These are phyloP conservation scores for Chlorella sp. DNA, from an alignment of 139 green algal species.

Conservation along the genomic window DNA sequence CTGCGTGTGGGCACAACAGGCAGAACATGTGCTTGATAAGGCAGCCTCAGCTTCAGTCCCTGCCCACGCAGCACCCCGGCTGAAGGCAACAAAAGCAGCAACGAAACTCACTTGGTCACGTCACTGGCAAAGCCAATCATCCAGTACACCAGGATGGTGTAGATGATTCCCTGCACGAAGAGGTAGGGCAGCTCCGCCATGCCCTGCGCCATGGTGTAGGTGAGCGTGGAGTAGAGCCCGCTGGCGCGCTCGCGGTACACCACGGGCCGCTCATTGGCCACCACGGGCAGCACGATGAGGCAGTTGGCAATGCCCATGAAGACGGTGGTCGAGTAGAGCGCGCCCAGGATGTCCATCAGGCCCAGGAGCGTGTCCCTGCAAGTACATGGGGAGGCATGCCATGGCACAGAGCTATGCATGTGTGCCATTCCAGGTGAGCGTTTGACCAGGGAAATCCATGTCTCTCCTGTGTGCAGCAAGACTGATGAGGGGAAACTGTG, in stretches of 20 bases:
- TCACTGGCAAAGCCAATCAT: slow-evolving; percentile 37
- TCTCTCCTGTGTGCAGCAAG: too few relatives aligned
- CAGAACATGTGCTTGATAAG: too few relatives aligned
- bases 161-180: slow-evolving; percentile 37
- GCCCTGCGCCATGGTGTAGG: slow-evolving; percentile 28
- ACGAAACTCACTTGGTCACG: too few relatives aligned
- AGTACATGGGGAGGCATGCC: too few relatives aligned
- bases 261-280: slow-evolving; percentile 27
- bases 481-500: neutral
- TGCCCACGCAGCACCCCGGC: neutral
- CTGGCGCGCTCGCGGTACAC: slow-evolving; percentile 25
- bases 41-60: too few relatives aligned
- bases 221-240: slow-evolving; percentile 17
- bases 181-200: slow-evolving; percentile 38
- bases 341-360: neutral
- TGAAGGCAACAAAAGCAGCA: neutral
- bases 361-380: too few relatives aligned
- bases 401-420: too few relatives aligned
- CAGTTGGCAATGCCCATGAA: neutral
- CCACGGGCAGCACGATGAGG: slow-evolving; percentile 26
- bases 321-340: neutral
- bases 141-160: slow-evolving; percentile 30
- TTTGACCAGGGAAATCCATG: too few relatives aligned
- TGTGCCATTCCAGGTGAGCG: too few relatives aligned
- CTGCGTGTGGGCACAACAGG: too few relatives aligned